Evolutionary conservation across 176 grass and related monocot genomes (phyloP).

Genomic region (Oryza meyeriana): DNA sequence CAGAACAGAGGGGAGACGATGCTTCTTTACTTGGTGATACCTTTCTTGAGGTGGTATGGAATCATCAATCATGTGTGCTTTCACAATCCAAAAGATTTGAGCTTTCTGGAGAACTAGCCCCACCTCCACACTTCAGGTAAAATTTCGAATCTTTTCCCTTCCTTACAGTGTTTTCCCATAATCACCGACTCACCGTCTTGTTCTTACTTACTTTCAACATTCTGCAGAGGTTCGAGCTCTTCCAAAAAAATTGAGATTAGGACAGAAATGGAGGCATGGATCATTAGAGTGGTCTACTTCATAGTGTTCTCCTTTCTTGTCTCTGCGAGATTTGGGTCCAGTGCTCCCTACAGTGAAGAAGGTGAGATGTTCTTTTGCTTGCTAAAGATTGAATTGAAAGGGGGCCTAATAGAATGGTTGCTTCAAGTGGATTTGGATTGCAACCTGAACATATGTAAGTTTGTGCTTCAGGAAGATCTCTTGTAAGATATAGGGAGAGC

Average conservation of each 20-base stretch:
- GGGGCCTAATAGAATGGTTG: neutral
- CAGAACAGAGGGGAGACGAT: neutral
- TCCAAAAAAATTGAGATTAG: neutral
- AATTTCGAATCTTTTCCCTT: neutral
- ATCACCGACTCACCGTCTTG: neutral
- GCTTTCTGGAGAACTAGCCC: neutral
- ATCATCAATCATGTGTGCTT: neutral
- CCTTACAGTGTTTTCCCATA: neutral
- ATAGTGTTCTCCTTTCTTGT: constrained; percentile 12
- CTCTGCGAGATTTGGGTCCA: constrained; percentile 23
- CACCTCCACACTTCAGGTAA: neutral
- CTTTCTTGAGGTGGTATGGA: constrained; percentile 23
- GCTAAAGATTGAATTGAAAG: neutral
- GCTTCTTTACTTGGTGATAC: constrained; percentile 14
- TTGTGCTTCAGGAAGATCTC: constrained; percentile 37
- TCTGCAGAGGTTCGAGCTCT: neutral
- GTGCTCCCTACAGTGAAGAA: constrained; percentile 29
- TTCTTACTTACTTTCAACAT: constrained; percentile 11
- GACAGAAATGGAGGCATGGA: constrained; percentile 39
- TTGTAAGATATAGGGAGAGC: constrained; percentile 17
- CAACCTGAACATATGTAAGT: neutral
- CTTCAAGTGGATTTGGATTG: neutral
- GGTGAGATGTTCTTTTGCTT: constrained; percentile 11
- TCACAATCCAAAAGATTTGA: constrained; percentile 10
- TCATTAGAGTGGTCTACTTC: neutral